Evolutionary conservation across 1,139 yeast genomes (phyloP), one percentile per base, ranked within the genome.

Genomic region (Geotrichum histeridarum): DNA sequence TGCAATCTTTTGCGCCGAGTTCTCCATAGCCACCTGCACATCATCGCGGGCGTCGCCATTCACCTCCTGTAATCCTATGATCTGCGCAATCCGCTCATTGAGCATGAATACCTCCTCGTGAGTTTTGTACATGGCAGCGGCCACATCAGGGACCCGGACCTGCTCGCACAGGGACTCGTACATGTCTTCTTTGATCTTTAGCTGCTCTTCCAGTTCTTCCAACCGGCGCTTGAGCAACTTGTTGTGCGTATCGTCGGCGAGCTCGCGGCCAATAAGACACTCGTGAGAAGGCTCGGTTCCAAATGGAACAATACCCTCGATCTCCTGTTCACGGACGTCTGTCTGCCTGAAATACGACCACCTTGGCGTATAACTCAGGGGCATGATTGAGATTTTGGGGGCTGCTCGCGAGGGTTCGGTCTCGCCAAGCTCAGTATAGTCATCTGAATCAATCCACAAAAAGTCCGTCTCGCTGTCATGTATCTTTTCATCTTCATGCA

Each of bases 391-490:
- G 48, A 91, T 77, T 45, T 74, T 70, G 0, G 95, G 93, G 46
- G 76, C 70, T 1, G 78, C 74, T 1, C 70, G 73, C 27, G 74
- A 68, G 58, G 77, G 74, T 6, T 60, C 55, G 8, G 61, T 56
- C 45, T 65, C 69, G 22, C 64, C 88, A 45, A 91, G 71, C 64
- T 93, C 98, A 14, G 80, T 75, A 63, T 83, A 93, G 70, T 93
- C 99, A 57, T 86, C 82, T 33, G 79, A 70, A 65, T 93, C 97
- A 51, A 83, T 73, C 98, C 98, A 93, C 0, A 81, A 67, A 54
- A 73, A 67, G 60, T 84, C 88, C 51, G 68, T 65, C 41, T 76
- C 81, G 35, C 70, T 68, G 8, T 73, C 69, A 38, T 73, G 73
- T 54, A 74, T 66, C 48, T 69, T 69, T 3, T 67, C 69, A 15